Conservation (phyloP, 1,284 basidiomycete genomes). For the Rhodofomes roseus region DNA sequence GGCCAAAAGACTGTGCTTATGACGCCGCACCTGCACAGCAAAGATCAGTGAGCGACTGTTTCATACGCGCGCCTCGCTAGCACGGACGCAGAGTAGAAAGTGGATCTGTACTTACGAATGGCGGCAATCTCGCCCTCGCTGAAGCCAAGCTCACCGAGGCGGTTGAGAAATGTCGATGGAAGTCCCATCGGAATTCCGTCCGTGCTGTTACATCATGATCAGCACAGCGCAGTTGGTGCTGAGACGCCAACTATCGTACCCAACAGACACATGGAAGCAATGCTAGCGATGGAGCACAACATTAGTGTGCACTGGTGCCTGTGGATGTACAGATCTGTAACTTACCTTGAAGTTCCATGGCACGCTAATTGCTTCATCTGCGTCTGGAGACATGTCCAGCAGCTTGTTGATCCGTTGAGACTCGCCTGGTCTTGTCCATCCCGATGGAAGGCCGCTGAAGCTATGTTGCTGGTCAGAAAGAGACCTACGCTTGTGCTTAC, state of each 20-base stretch:
- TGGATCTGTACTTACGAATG: neutral
- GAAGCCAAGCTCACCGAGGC: slow-evolving; percentile 5
- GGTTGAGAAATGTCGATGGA: neutral
- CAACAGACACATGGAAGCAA: slow-evolving; percentile 2
- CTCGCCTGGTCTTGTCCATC: neutral
- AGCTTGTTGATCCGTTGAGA: neutral
- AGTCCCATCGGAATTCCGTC: slow-evolving; percentile 1
- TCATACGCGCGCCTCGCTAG: neutral
- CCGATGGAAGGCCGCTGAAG: neutral
- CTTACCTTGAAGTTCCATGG: slow-evolving; percentile 8
- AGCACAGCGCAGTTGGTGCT: neutral
- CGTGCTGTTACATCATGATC: neutral
- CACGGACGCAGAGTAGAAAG: neutral
- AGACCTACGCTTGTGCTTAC: neutral
- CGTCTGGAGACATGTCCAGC: neutral
- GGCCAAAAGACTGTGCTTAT: neutral
- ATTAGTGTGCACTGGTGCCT: neutral
- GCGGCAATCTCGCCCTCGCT: slow-evolving; percentile 7
- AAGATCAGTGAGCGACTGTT: neutral
- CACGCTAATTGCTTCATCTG: neutral
- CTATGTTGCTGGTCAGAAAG: neutral
- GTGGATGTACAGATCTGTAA: neutral
- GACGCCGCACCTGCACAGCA: slow-evolving; percentile 1
- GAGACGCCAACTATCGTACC: neutral
- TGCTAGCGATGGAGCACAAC: slow-evolving; percentile 1